Conservation (phyloP, 306 rosid genomes). For the cucumber (Cucumis sativus) region DNA sequence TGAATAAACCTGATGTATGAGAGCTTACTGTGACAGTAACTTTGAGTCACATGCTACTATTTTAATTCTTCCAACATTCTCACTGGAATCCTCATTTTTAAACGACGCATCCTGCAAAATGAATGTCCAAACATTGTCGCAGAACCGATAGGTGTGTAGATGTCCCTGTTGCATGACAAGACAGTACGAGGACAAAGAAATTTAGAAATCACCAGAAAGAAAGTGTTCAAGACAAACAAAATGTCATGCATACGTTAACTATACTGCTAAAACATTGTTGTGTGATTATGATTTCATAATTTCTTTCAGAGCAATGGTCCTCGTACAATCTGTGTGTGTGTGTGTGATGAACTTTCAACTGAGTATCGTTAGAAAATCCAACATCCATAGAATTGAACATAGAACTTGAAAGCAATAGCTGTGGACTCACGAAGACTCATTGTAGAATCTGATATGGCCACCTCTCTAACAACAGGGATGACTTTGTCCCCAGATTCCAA, state of each 20-base stretch:
- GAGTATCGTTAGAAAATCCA: not conserved
- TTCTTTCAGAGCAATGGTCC: not conserved
- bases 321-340: not conserved
- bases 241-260: not conserved
- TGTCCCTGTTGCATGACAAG: constrained; percentile 51
- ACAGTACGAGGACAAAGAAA: not conserved
- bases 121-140: constrained; percentile 97
- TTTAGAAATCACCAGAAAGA: not conserved
- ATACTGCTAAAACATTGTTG: not conserved
- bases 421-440: not conserved
- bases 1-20: not conserved
- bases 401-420: not conserved
- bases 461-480: not conserved
- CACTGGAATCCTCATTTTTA: constrained; percentile 57
- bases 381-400: too few relatives aligned
- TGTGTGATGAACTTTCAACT: not conserved
- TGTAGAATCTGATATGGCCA: not conserved
- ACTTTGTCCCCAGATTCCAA: not conserved
- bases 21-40: constrained; percentile 59
- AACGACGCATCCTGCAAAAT: constrained; percentile 58
- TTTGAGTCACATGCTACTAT: constrained; percentile 95
- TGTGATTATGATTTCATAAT: not conserved
- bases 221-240: not conserved
- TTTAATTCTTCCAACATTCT: constrained; percentile 59
- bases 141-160: constrained; percentile 91